A percentile compares a stretch with the other conserved stretches of the same genome.
Evolutionary conservation across 805 yeast genomes (phyloP).

Genomic region (Blastobotrys mokoenaii): DNA sequence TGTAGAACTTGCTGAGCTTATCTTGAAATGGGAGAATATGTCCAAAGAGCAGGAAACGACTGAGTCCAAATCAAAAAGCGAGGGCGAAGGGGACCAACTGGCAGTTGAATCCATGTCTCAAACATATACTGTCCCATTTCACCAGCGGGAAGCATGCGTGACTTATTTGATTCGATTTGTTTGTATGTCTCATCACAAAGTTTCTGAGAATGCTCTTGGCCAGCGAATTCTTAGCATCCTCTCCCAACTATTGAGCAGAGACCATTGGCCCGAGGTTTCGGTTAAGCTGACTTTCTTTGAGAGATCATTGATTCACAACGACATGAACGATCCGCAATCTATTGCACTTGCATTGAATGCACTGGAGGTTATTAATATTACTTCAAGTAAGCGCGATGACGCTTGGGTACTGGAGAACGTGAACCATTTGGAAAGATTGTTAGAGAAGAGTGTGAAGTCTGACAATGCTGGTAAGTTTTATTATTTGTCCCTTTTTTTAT

Average conservation of each 20-base stretch:
- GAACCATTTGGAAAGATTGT: constrained; percentile 55
- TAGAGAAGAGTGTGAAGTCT: constrained; percentile 74
- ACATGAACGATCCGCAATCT: constrained; percentile 49
- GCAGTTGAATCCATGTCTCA: constrained; percentile 34
- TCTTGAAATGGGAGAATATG: constrained; percentile 74
- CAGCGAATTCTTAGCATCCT: constrained; percentile 73
- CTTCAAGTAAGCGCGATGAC: constrained; percentile 65
- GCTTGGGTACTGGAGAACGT: constrained; percentile 75
- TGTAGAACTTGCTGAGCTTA: constrained; percentile 79
- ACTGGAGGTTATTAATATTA: constrained; percentile 76
- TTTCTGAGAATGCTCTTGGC: constrained; percentile 76
- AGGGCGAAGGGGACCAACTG: constrained; percentile 18
- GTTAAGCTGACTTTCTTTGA: constrained; percentile 84
- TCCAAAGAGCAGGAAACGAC: constrained; percentile 19
- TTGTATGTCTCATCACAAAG: constrained; percentile 77
- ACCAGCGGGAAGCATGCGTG: constrained; percentile 81
- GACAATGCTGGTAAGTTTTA: constrained; percentile 37
- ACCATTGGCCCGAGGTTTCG: constrained; percentile 82
- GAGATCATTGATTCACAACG: constrained; percentile 71
- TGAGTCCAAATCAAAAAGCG: constrained; percentile 20
- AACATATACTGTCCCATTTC: constrained; percentile 55
- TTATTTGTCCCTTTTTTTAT: constrained; percentile 3
- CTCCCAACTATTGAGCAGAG: constrained; percentile 60
- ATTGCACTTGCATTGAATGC: constrained; percentile 83
- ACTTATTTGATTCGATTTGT: constrained; percentile 82